Evolutionary conservation across 2,329 filamentous ascomycete species (phyloP).

Genomic region (Clonostachys rosea): DNA sequence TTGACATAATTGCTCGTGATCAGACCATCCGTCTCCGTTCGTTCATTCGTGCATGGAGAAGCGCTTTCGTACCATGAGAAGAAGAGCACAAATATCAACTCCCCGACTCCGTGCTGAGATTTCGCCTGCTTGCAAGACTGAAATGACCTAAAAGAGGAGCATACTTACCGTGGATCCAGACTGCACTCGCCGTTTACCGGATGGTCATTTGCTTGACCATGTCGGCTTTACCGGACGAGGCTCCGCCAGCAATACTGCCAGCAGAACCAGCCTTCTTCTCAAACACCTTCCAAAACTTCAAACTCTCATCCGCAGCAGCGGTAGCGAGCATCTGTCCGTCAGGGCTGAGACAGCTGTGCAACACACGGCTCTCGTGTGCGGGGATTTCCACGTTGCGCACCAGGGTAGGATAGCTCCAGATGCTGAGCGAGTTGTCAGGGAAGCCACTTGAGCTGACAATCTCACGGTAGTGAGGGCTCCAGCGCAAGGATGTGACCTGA

Average conservation of each 20-base stretch:
- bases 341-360: constrained; percentile 94
- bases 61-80: constrained; percentile 45
- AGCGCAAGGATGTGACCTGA: constrained; percentile 92
- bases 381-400: constrained; percentile 98
- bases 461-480: constrained; percentile 96
- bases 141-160: constrained; percentile 33
- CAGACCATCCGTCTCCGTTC: constrained; percentile 1
- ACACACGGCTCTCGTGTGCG: constrained; percentile 91
- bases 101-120: constrained; percentile 49
- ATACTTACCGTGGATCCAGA: constrained; percentile 39
- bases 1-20: constrained; percentile 43
- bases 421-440: constrained; percentile 97
- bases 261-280: constrained; percentile 88
- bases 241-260: constrained; percentile 59
- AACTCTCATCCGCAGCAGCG: constrained; percentile 88
- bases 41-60: constrained; percentile 33
- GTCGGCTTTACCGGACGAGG: constrained; percentile 72
- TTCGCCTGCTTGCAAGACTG: constrained; percentile 30
- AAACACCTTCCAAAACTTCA: constrained; percentile 99
- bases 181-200: constrained; percentile 47
- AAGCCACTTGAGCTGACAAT: constrained; percentile 97
- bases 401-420: constrained; percentile 97
- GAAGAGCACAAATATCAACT: constrained; percentile 26
- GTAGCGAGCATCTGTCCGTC: constrained; percentile 98
- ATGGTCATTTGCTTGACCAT: constrained; percentile 96